Evolutionary conservation across 257 asterid species (phyloP).

Genomic region (Solanum corneliomulleri): DNA sequence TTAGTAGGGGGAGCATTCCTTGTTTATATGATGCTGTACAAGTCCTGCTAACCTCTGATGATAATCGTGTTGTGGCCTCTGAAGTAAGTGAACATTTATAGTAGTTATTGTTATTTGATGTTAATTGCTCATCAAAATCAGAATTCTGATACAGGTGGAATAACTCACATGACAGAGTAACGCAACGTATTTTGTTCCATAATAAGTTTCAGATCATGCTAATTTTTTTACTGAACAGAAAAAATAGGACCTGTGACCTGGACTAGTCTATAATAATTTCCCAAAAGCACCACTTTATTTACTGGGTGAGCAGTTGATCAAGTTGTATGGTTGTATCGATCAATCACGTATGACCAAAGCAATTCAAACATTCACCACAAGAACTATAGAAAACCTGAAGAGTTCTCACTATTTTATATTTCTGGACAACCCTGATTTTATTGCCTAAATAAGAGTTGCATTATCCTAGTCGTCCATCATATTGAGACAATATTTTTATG

Average conservation of each 20-base stretch:
- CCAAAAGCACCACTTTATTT: background rate
- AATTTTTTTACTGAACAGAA: background rate
- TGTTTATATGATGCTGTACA: conserved; percentile 62
- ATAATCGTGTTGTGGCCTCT: conserved; percentile 84
- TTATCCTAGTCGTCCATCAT: background rate
- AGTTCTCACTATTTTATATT: background rate
- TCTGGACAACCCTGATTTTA: background rate
- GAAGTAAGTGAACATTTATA: conserved; percentile 42
- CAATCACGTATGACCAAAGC: background rate
- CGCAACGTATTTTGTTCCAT: background rate
- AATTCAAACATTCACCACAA: background rate
- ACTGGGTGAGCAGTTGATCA: background rate
- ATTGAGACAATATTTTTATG: background rate
- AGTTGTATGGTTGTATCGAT: background rate
- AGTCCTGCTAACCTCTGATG: conserved; percentile 75
- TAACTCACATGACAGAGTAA: background rate
- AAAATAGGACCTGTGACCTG: background rate
- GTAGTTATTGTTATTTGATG: background rate
- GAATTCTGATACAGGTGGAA: background rate
- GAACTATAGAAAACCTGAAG: background rate
- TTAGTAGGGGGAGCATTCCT: conserved; percentile 43
- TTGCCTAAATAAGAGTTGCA: background rate
- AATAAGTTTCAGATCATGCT: background rate
- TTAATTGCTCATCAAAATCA: background rate
- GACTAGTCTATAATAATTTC: background rate